phyloP scores from a whole-genome alignment of 139 green algal genomes.

The Tetradesmus lagerheimii region DNA sequence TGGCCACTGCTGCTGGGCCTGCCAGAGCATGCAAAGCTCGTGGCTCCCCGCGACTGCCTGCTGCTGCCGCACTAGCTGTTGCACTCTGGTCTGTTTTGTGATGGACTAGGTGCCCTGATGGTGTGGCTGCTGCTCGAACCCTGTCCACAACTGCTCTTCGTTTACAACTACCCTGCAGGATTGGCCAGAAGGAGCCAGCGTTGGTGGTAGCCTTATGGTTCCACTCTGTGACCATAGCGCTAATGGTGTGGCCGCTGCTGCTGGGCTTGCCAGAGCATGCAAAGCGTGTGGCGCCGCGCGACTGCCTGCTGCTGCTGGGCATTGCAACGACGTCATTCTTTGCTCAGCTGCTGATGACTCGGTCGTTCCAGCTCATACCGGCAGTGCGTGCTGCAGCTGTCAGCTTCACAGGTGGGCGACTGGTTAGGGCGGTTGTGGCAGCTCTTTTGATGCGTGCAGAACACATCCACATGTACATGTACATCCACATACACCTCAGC shows the following conservation, averaged over 20 bases:
- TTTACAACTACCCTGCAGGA: background rate
- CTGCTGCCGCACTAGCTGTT: no score
- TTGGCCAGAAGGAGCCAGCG: constrained; percentile 29
- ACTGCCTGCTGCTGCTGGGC: constrained; percentile 53
- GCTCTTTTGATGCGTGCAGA: background rate
- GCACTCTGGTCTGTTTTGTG: no score
- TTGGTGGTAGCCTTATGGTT: constrained; percentile 48
- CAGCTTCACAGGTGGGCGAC: constrained; percentile 4
- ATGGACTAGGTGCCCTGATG: no score
- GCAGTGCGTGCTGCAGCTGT: constrained; percentile 26
- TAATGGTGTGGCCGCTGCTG: constrained; percentile 51
- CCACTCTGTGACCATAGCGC: constrained; percentile 33
- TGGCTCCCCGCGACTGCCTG: background rate
- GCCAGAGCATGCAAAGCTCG: constrained; percentile 43
- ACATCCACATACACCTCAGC: no score
- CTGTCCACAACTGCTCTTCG: background rate
- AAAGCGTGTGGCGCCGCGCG: constrained; percentile 12
- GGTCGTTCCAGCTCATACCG: constrained; percentile 58
- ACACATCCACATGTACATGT: no score
- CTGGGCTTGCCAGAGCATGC: constrained; percentile 46
- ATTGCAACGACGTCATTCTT: constrained; percentile 52
- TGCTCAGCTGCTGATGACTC: constrained; percentile 57
- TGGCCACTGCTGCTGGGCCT: constrained; percentile 50
- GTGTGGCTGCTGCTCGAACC: constrained; percentile 53
- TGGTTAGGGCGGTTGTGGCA: background rate